Percentiles rank a stretch among this genome's conserved stretches.
Conservation (phyloP, 352 stramenopile genomes). For the Phytophthora ohioensis region DNA sequence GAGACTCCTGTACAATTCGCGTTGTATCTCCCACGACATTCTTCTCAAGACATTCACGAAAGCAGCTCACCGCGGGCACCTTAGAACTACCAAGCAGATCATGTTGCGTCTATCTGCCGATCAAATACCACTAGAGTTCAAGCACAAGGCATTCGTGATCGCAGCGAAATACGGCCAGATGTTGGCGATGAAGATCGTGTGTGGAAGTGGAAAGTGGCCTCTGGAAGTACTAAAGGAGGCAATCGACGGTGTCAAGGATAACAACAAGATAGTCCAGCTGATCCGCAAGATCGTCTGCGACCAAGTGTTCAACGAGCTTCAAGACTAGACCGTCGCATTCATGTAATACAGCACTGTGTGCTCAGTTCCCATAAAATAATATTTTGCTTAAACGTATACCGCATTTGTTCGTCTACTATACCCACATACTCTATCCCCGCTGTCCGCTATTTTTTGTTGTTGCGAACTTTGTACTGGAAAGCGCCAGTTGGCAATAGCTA, state of each 20-base stretch:
- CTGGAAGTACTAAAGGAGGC: background rate
- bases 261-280: background rate
- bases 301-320: background rate
- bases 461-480: too few relatives aligned
- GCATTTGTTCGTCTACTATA: too few relatives aligned
- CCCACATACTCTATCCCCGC: too few relatives aligned
- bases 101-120: background rate
- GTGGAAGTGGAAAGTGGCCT: background rate
- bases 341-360: too few relatives aligned
- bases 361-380: too few relatives aligned
- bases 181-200: background rate
- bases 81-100: background rate
- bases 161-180: background rate
- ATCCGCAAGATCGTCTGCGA: background rate
- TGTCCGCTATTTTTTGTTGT: too few relatives aligned
- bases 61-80: background rate
- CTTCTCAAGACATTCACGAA: background rate
- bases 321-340: too few relatives aligned
- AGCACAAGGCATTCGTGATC: background rate
- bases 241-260: background rate
- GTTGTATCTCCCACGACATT: background rate
- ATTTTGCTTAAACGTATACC: too few relatives aligned
- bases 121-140: background rate
- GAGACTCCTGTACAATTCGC: background rate
- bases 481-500: too few relatives aligned